Base-by-base conservation (phyloP, 169 alveolate species). In the Cryptosporidium viatorum region DNA sequence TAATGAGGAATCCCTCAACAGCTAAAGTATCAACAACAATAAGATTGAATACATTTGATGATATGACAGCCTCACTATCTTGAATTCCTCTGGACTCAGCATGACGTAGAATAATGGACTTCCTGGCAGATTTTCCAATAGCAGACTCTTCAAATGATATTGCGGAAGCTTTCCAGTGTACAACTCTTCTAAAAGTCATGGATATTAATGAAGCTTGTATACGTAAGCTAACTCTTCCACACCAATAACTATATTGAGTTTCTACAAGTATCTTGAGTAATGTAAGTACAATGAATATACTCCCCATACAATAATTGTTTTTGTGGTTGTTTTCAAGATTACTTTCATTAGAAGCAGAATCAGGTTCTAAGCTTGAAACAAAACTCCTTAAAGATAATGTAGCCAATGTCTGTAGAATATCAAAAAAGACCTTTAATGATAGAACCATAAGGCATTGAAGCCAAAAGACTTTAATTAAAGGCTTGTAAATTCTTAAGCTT, bases 201-300 rank as follows among this genome's bases (percentile, higher is more conserved):
- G 89, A 80, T 14, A 80, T 80, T 39, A 80, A 29, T 14, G 89
- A 37, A 18, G 70, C 89, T 39, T 80, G 89, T n/a, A 80, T 80
- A 4, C 89, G 16, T 8, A 80, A 33, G 52, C 89, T 80, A 41
- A 80, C 89, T 62, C 89, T 80, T 45, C 89, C 89, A 45, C 89
- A 80, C 89, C 89, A 80, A 48, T 80, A 80, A 37, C 89, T 80
- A 29, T 80, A 80, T 12, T 80, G 89, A n/a, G 67, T 62, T 39
- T 80, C 89, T 12, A 80, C 80, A 5, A 80, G 55, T 33, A 80
- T 80, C 29, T 80, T 80, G 26, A 80, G 52, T 35, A 80, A 39
- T 1, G 75, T 80, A 12, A 80, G 50, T 12, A 62, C 33, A n/a
- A 80, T 65, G 31, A 80, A 80, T 14, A 67, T 9, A 43, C 33